phyloP scores from a whole-genome alignment of 371 early-diverging fungal genomes.

The Mortierella sp. region DNA sequence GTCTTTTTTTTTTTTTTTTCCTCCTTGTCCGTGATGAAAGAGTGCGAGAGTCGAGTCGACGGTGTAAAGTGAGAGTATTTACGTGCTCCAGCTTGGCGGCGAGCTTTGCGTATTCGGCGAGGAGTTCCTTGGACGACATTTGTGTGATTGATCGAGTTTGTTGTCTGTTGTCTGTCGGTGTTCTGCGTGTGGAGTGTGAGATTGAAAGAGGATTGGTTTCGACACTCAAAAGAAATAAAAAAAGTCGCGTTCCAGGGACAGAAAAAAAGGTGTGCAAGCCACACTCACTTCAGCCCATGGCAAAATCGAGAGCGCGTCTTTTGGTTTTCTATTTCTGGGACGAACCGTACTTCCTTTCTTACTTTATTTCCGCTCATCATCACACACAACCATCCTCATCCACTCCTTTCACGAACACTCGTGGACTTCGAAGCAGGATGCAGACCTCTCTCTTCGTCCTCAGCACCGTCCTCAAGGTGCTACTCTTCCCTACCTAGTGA shows the following conservation, averaged over 20 bases:
- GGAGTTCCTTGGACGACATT: constrained; percentile 54
- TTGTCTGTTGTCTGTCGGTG: neutral
- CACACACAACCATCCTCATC: neutral
- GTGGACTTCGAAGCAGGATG: constrained; percentile 56
- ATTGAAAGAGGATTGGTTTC: neutral
- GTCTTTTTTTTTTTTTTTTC: too few species aligned
- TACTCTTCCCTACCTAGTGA: constrained; percentile 83
- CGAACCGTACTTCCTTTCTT: neutral
- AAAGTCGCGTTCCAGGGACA: neutral
- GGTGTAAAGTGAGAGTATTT: constrained; percentile 2
- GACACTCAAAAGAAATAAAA: neutral
- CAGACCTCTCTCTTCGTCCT: constrained; percentile 59
- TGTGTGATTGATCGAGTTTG: neutral
- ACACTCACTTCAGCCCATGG: neutral
- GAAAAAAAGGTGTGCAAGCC: constrained; percentile 4
- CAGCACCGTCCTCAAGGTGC: constrained; percentile 75
- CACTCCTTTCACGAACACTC: too few species aligned
- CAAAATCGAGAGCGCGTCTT: constrained; percentile 1
- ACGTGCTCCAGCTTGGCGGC: constrained; percentile 40
- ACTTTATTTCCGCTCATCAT: constrained; percentile 5
- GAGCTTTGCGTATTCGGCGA: constrained; percentile 43
- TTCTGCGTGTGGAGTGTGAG: neutral
- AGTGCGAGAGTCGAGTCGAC: too few species aligned
- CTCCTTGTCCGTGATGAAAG: too few species aligned
- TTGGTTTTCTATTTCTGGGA: constrained; percentile 6